A percentile compares a stretch with the other conserved stretches of the same genome.
phyloP scores from a whole-genome alignment of 352 stramenopile species.

The Aphanomyces cochlioides region DNA sequence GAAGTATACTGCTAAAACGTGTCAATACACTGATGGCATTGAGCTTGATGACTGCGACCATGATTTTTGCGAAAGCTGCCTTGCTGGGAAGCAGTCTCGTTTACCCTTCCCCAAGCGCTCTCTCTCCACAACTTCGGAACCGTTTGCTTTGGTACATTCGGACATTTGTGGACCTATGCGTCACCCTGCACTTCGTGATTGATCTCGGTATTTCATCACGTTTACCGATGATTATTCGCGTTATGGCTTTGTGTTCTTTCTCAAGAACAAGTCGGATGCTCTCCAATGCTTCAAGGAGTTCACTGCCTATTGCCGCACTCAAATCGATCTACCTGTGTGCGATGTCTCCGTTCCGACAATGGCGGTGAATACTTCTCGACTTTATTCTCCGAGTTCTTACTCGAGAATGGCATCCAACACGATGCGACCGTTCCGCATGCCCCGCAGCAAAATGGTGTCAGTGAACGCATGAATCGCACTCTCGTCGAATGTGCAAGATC shows the following conservation, averaged over 20 bases:
- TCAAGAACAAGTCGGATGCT: conserved; percentile 2
- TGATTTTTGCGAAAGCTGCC: not conserved
- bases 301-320: not conserved
- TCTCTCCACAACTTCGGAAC: not conserved
- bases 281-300: not conserved
- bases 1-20: not conserved
- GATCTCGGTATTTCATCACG: not conserved
- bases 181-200: not conserved
- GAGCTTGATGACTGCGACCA: not conserved
- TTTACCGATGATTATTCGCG: conserved; percentile 5
- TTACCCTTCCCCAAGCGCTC: not conserved
- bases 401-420: too few species aligned
- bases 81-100: conserved; percentile 6
- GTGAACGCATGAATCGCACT: too few species aligned
- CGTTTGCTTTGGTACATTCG: not conserved
- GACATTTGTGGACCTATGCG: conserved; percentile 4
- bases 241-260: conserved; percentile 8
- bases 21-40: not conserved
- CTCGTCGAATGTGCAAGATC: too few species aligned
- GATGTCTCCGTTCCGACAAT: not conserved
- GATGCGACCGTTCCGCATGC: too few species aligned
- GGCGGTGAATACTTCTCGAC: too few species aligned
- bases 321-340: not conserved
- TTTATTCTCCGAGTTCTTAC: too few species aligned
- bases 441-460: too few species aligned